Evolutionary conservation across 768 basidiomycete species (phyloP).

Genomic region (Pleurotus ostreatus): DNA sequence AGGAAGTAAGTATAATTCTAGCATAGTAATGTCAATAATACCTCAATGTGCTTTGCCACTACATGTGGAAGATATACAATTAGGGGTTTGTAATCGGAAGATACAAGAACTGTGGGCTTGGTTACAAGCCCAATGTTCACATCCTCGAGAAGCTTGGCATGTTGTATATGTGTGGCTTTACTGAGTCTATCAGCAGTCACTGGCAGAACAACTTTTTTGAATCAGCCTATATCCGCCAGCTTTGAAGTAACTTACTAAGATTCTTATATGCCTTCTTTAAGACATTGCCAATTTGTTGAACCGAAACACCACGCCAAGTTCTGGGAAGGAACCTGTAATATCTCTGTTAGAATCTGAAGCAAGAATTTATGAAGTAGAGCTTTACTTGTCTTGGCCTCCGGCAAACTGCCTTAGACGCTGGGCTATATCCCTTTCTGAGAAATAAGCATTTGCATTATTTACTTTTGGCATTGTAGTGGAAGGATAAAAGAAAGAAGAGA

Average conservation of each 20-base stretch:
- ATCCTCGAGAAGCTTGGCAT: neutral
- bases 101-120: neutral
- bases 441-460: neutral
- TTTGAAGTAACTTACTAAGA: neutral
- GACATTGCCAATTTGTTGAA: neutral
- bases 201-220: neutral
- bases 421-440: neutral
- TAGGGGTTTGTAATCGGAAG: neutral
- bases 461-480: neutral
- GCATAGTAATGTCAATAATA: neutral
- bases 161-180: neutral
- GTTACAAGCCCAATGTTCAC: neutral
- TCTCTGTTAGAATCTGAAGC: neutral
- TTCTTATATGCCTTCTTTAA: neutral
- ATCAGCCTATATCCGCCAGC: too few relatives aligned
- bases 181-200: neutral
- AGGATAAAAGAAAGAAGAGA: neutral
- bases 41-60: neutral
- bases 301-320: neutral
- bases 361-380: neutral
- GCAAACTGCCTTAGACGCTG: neutral
- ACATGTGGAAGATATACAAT: neutral
- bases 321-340: neutral
- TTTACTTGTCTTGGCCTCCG: neutral
- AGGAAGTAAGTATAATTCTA: too few relatives aligned